These are phyloP conservation scores for Kalaharituber pfeilii DNA, from an alignment of 2,329 filamentous ascomycete species.

Conservation along the genomic window DNA sequence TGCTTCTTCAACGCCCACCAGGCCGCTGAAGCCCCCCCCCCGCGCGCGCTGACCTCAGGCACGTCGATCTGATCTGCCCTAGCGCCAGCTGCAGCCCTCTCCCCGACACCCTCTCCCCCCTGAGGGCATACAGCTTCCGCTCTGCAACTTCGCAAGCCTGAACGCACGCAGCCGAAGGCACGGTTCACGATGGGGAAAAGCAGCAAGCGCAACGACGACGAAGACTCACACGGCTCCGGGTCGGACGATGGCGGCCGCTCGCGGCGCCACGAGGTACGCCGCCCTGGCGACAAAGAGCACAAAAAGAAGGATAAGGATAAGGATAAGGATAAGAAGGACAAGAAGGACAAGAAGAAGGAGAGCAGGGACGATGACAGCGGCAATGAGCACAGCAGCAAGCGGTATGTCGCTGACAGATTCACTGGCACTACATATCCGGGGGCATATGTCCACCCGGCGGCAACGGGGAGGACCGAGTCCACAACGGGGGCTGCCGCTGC, in stretches of 20 bases:
- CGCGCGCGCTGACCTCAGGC: too few relatives aligned
- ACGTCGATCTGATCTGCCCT: too few relatives aligned
- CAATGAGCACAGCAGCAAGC: slow-evolving; percentile 6
- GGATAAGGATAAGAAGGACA: not conserved
- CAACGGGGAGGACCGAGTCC: too few relatives aligned
- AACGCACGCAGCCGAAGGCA: not conserved
- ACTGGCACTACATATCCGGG: slow-evolving; percentile 1
- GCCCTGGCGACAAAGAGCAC: too few relatives aligned
- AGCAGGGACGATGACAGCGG: slow-evolving; percentile 7
- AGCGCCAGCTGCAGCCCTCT: too few relatives aligned
- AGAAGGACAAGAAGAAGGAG: slow-evolving; percentile 5
- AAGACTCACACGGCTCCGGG: too few relatives aligned
- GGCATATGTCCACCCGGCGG: not conserved
- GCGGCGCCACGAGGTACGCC: not conserved
- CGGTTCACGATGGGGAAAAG: not conserved
- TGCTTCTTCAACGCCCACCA: too few relatives aligned
- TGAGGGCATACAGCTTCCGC: too few relatives aligned
- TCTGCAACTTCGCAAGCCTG: too few relatives aligned
- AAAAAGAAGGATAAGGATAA: slow-evolving; percentile 2
- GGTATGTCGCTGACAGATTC: not conserved
- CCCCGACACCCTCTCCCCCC: too few relatives aligned
- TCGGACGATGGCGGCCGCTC: not conserved
- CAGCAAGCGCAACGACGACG: not conserved
- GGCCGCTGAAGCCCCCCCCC: too few relatives aligned
- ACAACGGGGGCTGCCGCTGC: too few relatives aligned